These are phyloP conservation scores for Diversispora eburnea DNA, from an alignment of 192 early-diverging fungal genomes.

Conservation along the genomic window DNA sequence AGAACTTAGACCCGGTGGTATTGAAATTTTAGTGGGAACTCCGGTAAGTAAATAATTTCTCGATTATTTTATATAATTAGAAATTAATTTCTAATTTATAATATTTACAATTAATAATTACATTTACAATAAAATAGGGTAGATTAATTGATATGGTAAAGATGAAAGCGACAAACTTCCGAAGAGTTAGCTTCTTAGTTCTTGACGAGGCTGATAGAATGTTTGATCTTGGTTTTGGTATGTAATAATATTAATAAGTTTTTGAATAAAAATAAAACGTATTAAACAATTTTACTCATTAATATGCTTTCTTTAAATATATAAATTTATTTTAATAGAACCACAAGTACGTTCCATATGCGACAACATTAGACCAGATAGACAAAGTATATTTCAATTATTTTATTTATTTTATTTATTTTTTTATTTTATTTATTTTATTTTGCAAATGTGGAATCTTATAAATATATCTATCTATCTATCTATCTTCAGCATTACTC, in stretches of 20 bases:
- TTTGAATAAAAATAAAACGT: not conserved
- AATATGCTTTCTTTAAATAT: not conserved
- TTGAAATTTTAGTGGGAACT: conserved; percentile 79
- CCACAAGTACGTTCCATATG: conserved; percentile 77
- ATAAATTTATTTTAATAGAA: conserved; percentile 38
- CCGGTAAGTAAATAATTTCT: conserved; percentile 38
- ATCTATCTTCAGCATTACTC: conserved; percentile 48
- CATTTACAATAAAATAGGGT: conserved; percentile 37
- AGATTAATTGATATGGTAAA: conserved; percentile 84
- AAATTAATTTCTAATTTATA: not conserved
- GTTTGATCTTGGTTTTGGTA: conserved; percentile 92
- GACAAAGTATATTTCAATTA: conserved; percentile 56
- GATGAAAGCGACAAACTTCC: conserved; percentile 82
- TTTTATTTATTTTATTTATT: not conserved
- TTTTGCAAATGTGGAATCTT: not conserved
- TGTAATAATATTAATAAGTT: conserved; percentile 10
- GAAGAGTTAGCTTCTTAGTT: conserved; percentile 79
- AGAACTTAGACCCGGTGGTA: conserved; percentile 60
- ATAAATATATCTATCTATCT: not conserved
- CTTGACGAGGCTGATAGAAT: conserved; percentile 97
- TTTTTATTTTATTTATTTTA: not conserved
- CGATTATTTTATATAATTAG: not conserved
- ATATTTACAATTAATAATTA: too few species aligned
- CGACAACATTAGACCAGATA: conserved; percentile 74
- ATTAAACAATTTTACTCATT: not conserved